phyloP scores from a whole-genome alignment of 2,329 filamentous ascomycete genomes.

The Dactylellina leptospora region DNA sequence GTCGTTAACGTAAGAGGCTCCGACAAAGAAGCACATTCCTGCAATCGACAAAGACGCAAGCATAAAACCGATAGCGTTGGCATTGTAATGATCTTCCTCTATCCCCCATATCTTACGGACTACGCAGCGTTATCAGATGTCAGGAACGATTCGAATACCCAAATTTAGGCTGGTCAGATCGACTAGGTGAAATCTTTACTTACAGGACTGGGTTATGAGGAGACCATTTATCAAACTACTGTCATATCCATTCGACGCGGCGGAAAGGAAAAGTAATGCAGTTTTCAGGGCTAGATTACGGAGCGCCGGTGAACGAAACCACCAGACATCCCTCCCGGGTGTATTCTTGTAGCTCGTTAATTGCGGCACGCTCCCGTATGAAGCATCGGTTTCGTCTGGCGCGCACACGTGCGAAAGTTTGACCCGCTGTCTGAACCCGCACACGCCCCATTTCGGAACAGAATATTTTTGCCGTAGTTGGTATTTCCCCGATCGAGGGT shows the following conservation, averaged over 20 bases:
- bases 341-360: neutral
- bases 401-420: neutral
- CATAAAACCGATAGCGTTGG: neutral
- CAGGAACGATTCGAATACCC: no score
- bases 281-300: conserved; percentile 6
- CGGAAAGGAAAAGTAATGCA: conserved; percentile 11
- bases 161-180: neutral
- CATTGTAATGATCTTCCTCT: neutral
- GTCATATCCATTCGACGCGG: conserved; percentile 14
- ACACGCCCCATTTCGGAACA: no score
- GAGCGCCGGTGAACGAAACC: neutral
- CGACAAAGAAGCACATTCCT: neutral
- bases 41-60: conserved; percentile 4
- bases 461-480: no score
- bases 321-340: neutral
- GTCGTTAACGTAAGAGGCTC: conserved; percentile 12
- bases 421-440: neutral
- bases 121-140: no score
- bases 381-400: neutral
- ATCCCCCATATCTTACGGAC: conserved; percentile 16
- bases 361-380: neutral
- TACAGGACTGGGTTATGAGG: conserved; percentile 17
- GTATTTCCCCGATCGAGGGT: no score
- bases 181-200: no score
- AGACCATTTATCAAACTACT: conserved; percentile 27